Percentiles rank a stretch among this genome's conserved stretches.
Evolutionary conservation across 148 eudicot genomes (phyloP).

Genomic region (Nepenthes gracilis): DNA sequence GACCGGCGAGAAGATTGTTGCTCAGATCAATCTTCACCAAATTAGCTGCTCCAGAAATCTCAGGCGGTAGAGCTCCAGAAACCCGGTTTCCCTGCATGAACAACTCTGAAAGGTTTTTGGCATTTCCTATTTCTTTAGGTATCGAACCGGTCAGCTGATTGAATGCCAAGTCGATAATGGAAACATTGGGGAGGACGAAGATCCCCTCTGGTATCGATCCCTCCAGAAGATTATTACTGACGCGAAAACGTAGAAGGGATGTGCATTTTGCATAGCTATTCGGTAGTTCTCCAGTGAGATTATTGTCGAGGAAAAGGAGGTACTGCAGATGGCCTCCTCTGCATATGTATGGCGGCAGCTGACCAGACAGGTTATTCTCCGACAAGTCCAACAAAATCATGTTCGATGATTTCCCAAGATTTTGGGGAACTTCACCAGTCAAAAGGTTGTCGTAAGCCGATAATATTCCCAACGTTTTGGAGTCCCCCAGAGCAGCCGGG

Average conservation of each 20-base stretch:
- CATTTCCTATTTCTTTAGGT: slow-evolving; percentile 31
- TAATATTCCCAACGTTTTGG: slow-evolving; percentile 37
- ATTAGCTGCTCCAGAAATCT: slow-evolving; percentile 47
- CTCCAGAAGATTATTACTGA: slow-evolving; percentile 45
- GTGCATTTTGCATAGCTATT: slow-evolving; percentile 42
- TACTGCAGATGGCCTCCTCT: slow-evolving; percentile 57
- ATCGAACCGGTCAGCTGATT: slow-evolving; percentile 57
- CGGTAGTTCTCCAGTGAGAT: slow-evolving; percentile 49
- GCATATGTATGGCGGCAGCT: slow-evolving; percentile 47
- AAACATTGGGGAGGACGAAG: slow-evolving; percentile 51
- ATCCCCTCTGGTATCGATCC: slow-evolving; percentile 55
- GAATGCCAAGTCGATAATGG: slow-evolving; percentile 59
- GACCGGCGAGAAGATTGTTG: slow-evolving; percentile 58
- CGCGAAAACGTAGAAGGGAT: slow-evolving; percentile 67
- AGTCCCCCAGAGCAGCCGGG: slow-evolving; percentile 36
- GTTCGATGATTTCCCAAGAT: slow-evolving; percentile 56
- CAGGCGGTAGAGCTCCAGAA: slow-evolving; percentile 59
- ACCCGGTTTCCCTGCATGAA: slow-evolving; percentile 59
- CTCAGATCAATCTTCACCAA: slow-evolving; percentile 79
- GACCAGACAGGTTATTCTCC: slow-evolving; percentile 52
- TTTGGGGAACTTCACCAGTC: slow-evolving; percentile 58
- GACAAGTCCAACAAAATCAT: slow-evolving; percentile 50
- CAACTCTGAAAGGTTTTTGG: slow-evolving; percentile 62
- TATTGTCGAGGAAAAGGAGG: slow-evolving; percentile 55
- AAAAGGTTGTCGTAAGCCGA: slow-evolving; percentile 62